phyloP scores from a whole-genome alignment of 257 asterid species.

The Vinca minor region DNA sequence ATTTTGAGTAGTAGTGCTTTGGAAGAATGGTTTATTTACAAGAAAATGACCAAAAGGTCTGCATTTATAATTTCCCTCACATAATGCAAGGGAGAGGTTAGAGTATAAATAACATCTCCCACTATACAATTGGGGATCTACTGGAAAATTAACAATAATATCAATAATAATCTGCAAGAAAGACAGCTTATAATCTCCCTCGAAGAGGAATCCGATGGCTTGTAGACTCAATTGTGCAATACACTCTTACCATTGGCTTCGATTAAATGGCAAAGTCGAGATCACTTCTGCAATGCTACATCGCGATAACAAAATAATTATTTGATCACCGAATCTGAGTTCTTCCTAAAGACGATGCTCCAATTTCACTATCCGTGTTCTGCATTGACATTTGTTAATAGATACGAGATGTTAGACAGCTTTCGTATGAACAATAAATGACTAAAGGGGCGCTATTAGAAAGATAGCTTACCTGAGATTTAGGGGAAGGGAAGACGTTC shows the following conservation, averaged over 20 bases:
- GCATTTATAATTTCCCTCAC: too few species aligned
- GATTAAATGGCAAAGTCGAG: background rate
- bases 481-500: slow-evolving; percentile 91
- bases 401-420: slow-evolving; percentile 10
- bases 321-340: slow-evolving; percentile 59
- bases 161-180: slow-evolving; percentile 6
- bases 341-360: slow-evolving; percentile 88
- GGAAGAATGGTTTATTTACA: too few species aligned
- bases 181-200: slow-evolving; percentile 11
- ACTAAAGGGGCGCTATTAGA: background rate
- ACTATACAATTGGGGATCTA: too few species aligned
- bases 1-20: too few species aligned
- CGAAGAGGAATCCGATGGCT: too few species aligned
- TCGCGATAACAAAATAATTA: slow-evolving; percentile 3
- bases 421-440: too few species aligned
- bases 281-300: background rate
- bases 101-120: slow-evolving; percentile 40
- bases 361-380: slow-evolving; percentile 83
- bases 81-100: slow-evolving; percentile 35
- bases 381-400: slow-evolving; percentile 25
- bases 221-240: background rate
- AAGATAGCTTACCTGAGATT: slow-evolving; percentile 59
- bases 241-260: slow-evolving; percentile 5
- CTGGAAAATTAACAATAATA: slow-evolving; percentile 13
- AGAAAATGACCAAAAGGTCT: too few species aligned